Base-by-base conservation (phyloP, 768 basidiomycete genomes). In the Phaeotremella fagi region DNA sequence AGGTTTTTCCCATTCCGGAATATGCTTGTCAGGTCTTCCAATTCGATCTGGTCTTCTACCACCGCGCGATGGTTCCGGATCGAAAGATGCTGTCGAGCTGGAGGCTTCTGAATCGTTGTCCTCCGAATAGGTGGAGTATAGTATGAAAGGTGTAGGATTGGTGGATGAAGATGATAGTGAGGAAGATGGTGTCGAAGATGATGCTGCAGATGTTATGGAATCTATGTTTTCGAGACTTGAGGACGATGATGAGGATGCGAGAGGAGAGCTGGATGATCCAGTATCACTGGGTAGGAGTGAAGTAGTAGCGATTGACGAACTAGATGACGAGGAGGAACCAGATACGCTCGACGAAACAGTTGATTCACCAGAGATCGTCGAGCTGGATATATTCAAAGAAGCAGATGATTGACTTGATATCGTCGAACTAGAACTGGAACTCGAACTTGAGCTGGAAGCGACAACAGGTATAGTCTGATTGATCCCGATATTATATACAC, bases 191-290 rank as follows among this genome's bases (percentile, higher is more conserved):
- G 22, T 26, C 22, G 54, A 43, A 25, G 46, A 25, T 16, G 58
- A 28, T 16, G n/a, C 45, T 24, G 57, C 45, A 18, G 48, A 24
- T 27, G 14, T 24, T 45, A 54, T 44, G 14, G 36, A 44, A 18
- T 14, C n/a, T n/a, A n/a, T n/a, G n/a, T n/a, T n/a, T n/a, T n/a
- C n/a, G n/a, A n/a, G n/a, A n/a, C n/a, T n/a, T n/a, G n/a, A n/a
- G 15, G 48, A 28, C 28, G 55, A 35, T 23, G 55, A 48, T n/a
- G 50, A 41, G 24, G 52, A 53, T 1, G 59, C 42, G n/a, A 47
- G 35, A 18, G 33, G n/a, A 9, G 11, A 9, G 33, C 11, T 35
- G n/a, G 44, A 38, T 14, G 53, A 43, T 22, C 28, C 38, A 25
- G 57, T 45, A 11, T 38, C 42, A 14, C 27, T 23, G 11, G 53